Conservation (phyloP, 2,329 filamentous ascomycete species). For the Gremmenia infestans region DNA sequence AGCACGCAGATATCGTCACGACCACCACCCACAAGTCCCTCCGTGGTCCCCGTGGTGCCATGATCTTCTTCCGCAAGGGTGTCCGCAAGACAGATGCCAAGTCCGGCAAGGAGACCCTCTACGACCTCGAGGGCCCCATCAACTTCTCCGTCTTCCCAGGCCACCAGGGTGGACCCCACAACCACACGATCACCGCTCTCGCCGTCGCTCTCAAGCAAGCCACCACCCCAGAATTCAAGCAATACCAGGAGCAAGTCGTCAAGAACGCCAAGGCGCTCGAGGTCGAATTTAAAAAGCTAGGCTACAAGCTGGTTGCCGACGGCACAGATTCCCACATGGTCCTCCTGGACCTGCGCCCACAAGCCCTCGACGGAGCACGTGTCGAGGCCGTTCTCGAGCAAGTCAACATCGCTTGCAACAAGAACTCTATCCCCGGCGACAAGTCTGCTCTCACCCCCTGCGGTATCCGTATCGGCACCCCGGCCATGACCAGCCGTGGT, state of each 20-base stretch:
- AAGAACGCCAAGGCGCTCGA: constrained; percentile 91
- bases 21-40: constrained; percentile 99
- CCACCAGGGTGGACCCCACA: constrained; percentile 97
- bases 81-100: constrained; percentile 86
- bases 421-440: constrained; percentile 97
- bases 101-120: constrained; percentile 82
- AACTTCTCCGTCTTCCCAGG: constrained; percentile 99
- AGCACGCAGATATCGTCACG: constrained; percentile 90
- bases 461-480: constrained; percentile 93
- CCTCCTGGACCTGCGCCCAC: constrained; percentile 84
- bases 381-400: constrained; percentile 95
- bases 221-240: constrained; percentile 81
- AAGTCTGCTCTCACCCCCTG: constrained; percentile 93
- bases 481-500: constrained; percentile 94
- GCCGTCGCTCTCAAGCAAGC: constrained; percentile 95
- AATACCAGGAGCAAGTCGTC: constrained; percentile 89
- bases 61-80: constrained; percentile 99
- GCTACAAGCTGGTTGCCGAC: constrained; percentile 91
- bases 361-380: constrained; percentile 84
- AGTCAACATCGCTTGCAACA: constrained; percentile 99
- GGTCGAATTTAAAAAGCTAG: constrained; percentile 74
- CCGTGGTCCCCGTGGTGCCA: constrained; percentile 92
- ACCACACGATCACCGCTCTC: constrained; percentile 98
- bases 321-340: constrained; percentile 99
- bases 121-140: constrained; percentile 92